Conservation (phyloP, 805 yeast species). For the Scheffersomyces spartinae region DNA sequence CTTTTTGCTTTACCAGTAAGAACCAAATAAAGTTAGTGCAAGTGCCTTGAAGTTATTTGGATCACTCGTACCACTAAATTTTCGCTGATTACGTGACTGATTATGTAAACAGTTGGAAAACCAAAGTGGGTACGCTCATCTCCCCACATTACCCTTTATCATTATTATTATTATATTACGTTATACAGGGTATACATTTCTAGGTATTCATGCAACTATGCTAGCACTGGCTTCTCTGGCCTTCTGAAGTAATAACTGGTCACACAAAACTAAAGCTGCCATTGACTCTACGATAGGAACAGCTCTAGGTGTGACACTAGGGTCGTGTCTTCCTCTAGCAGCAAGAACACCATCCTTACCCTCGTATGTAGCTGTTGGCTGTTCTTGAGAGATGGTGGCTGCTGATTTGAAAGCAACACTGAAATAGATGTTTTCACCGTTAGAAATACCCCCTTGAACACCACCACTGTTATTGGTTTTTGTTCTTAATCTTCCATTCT, state of each 20-base stretch:
- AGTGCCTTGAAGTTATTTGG: too few species aligned
- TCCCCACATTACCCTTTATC: too few species aligned
- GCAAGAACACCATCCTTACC: slow-evolving; percentile 83
- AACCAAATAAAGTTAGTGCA: too few species aligned
- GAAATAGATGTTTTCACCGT: slow-evolving; percentile 92
- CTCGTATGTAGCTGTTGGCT: slow-evolving; percentile 76
- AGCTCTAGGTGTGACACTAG: slow-evolving; percentile 96
- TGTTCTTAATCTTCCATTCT: slow-evolving; percentile 62
- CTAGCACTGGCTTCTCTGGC: slow-evolving; percentile 44
- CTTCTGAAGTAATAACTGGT: slow-evolving; percentile 74
- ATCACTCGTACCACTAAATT: too few species aligned
- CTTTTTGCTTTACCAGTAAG: too few species aligned
- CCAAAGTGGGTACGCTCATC: too few species aligned
- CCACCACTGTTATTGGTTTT: slow-evolving; percentile 92
- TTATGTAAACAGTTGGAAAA: too few species aligned
- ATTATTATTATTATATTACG: too few species aligned
- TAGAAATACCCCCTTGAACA: slow-evolving; percentile 94
- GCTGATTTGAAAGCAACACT: slow-evolving; percentile 96
- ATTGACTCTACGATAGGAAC: slow-evolving; percentile 97
- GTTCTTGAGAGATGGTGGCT: slow-evolving; percentile 93
- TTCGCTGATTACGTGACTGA: too few species aligned
- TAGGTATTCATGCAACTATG: slow-evolving; percentile 6
- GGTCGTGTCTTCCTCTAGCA: slow-evolving; percentile 98
- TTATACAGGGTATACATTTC: too few species aligned
- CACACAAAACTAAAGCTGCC: slow-evolving; percentile 92